Percentiles rank a stretch among this genome's conserved stretches.
Evolutionary conservation across 2,329 filamentous ascomycete species (phyloP).

Genomic region (Calonectria pseudoreteaudii): DNA sequence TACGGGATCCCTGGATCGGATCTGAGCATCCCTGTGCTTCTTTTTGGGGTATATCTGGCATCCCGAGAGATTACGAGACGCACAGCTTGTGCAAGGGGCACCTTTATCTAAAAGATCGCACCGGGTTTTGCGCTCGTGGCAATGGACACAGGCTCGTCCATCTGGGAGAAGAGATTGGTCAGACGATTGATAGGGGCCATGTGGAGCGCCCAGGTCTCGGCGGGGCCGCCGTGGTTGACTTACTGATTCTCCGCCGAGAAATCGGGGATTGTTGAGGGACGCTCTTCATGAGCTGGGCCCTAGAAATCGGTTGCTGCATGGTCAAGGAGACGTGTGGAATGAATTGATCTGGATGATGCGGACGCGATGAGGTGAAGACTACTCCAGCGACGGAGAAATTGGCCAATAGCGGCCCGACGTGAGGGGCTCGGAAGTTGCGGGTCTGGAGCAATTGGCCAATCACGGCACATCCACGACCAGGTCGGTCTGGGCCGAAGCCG

Average conservation of each 20-base stretch:
- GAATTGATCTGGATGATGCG: background rate
- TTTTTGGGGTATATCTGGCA: background rate
- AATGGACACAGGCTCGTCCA: background rate
- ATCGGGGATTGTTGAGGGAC: background rate
- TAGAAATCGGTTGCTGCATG: background rate
- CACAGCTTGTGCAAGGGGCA: background rate
- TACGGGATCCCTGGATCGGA: background rate
- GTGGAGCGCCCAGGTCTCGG: background rate
- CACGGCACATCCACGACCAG: background rate
- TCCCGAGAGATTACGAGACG: background rate
- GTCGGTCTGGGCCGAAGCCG: background rate
- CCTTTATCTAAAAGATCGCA: background rate
- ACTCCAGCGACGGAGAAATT: background rate
- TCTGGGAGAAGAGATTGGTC: background rate
- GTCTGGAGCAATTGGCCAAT: background rate
- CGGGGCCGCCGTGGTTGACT: background rate
- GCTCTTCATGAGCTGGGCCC: too few relatives aligned
- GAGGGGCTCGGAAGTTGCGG: background rate
- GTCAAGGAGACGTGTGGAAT: too few relatives aligned
- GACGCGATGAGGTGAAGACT: background rate
- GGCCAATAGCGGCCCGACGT: background rate
- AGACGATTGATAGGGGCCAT: background rate
- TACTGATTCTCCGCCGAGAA: background rate
- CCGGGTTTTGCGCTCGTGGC: background rate
- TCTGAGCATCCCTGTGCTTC: background rate